Conservation (phyloP, 169 alveolate species). For the Eimeria praecox region DNA sequence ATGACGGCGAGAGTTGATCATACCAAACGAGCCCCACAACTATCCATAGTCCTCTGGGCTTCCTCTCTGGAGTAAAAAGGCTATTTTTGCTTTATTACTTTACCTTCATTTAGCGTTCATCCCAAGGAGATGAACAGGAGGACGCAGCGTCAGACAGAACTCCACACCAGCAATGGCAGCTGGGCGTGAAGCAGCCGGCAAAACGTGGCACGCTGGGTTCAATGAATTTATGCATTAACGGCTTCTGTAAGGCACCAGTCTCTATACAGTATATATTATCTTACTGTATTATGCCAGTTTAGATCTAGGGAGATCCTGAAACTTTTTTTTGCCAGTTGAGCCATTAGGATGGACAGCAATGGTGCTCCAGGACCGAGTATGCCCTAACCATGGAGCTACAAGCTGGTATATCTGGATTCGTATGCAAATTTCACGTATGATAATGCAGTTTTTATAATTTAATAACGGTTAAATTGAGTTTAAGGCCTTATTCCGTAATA, state of each 20-base stretch:
- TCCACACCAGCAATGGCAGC: conserved; percentile 25
- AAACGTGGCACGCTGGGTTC: neutral
- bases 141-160: neutral
- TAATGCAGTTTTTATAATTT: neutral
- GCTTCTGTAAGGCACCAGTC: neutral
- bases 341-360: neutral
- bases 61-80: conserved; percentile 22
- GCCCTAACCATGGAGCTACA: neutral
- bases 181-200: conserved; percentile 33
- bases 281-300: neutral
- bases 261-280: neutral
- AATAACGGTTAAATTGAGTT: neutral
- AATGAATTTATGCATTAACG: neutral
- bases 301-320: neutral
- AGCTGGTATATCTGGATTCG: neutral
- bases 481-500: neutral
- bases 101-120: neutral
- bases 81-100: neutral
- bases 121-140: neutral
- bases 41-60: conserved; percentile 14
- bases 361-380: neutral
- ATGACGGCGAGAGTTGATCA: conserved; percentile 24
- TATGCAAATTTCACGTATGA: neutral
- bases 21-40: conserved; percentile 59
- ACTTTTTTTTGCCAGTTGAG: neutral